These are phyloP conservation scores for Leccinum griseonigrum DNA, from an alignment of 1,284 basidiomycete genomes.

Conservation along the genomic window DNA sequence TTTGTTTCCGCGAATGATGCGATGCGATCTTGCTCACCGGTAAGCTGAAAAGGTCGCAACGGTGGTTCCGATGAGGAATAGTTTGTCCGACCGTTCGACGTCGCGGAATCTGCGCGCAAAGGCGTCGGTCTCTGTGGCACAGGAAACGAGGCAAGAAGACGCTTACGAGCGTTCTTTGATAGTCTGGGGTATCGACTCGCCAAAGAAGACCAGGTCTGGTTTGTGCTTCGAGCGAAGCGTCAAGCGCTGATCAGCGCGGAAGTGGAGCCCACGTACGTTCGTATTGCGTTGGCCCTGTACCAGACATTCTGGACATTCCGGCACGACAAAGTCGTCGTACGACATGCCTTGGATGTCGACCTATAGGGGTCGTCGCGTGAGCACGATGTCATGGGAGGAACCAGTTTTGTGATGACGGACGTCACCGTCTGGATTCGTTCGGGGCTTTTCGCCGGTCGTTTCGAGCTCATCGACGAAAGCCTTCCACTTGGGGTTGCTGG, in stretches of 20 bases:
- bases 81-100: constrained; percentile 59
- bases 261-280: constrained; percentile 38
- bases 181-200: constrained; percentile 70
- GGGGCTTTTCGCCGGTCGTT: constrained; percentile 56
- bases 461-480: constrained; percentile 68
- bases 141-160: constrained; percentile 11
- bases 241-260: background rate
- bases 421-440: constrained; percentile 93
- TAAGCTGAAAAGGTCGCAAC: constrained; percentile 92
- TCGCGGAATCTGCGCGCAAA: constrained; percentile 49
- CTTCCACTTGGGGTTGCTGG: constrained; percentile 79
- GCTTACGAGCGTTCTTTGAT: constrained; percentile 73
- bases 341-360: constrained; percentile 78
- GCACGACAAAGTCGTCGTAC: constrained; percentile 78
- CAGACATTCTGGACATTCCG: constrained; percentile 67
- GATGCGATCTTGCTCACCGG: constrained; percentile 43
- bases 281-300: constrained; percentile 51
- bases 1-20: background rate
- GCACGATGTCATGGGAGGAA: background rate
- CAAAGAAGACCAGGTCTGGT: constrained; percentile 87
- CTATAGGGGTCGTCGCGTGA: constrained; percentile 35
- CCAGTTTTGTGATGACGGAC: constrained; percentile 40
- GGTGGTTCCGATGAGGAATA: constrained; percentile 85
- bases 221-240: constrained; percentile 54
- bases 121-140: background rate